A percentile compares a stretch with the other conserved stretches of the same genome.
Conservation (phyloP, 2,329 filamentous ascomycete genomes). For the Aspergillus calidoustus region DNA sequence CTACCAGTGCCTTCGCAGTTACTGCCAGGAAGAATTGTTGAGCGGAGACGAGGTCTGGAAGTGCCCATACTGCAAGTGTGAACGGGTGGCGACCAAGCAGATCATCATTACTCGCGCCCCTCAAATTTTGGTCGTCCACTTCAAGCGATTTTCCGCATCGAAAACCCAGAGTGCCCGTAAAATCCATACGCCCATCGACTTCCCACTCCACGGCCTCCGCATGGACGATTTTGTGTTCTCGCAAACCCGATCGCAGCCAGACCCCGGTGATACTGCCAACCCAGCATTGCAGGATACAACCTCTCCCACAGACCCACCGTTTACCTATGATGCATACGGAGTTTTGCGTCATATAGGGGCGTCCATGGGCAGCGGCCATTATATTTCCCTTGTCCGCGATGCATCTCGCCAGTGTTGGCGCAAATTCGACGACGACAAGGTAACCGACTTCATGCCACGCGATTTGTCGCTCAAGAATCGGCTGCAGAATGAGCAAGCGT, state of each 20-base stretch:
- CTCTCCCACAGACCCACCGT: constrained; percentile 59
- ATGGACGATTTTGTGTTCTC: constrained; percentile 65
- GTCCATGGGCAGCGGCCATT: constrained; percentile 75
- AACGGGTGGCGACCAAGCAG: constrained; percentile 69
- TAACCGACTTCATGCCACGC: constrained; percentile 62
- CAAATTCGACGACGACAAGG: constrained; percentile 63
- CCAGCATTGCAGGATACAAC: constrained; percentile 62
- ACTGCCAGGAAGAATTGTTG: constrained; percentile 70
- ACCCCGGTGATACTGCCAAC: constrained; percentile 31
- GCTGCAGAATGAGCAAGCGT: constrained; percentile 66
- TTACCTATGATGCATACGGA: constrained; percentile 83
- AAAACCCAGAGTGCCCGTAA: constrained; percentile 65
- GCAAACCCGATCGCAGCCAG: constrained; percentile 40
- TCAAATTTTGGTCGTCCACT: constrained; percentile 75
- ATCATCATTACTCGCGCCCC: constrained; percentile 78
- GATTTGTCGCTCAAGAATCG: constrained; percentile 53
- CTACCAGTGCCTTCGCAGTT: constrained; percentile 71
- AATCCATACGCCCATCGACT: constrained; percentile 72
- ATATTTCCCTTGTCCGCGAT: constrained; percentile 72
- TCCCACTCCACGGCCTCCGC: constrained; percentile 73
- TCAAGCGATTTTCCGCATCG: constrained; percentile 70
- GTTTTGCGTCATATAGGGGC: constrained; percentile 77
- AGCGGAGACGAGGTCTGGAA: constrained; percentile 70
- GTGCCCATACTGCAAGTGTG: constrained; percentile 75
- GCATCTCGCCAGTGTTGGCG: constrained; percentile 62